Conservation (phyloP, 2,329 filamentous ascomycete genomes). For the Phaeosphaeria sp. region DNA sequence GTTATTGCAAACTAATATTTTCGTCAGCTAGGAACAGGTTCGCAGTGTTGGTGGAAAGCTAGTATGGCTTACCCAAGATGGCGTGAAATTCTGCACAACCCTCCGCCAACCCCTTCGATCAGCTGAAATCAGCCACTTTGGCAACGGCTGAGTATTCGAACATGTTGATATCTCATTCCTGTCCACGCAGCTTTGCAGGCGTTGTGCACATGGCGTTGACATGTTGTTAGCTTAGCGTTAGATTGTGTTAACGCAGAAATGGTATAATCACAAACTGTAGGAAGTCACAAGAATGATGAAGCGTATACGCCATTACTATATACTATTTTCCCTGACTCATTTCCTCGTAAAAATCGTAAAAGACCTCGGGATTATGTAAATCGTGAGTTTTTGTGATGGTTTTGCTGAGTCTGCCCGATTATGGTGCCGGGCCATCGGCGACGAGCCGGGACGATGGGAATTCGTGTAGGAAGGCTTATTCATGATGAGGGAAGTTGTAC, state of each 20-base stretch:
- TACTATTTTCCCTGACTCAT: background rate
- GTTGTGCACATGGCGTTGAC: background rate
- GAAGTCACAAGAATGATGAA: no score
- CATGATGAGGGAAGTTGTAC: background rate
- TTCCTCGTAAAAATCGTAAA: background rate
- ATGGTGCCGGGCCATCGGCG: conserved; percentile 5
- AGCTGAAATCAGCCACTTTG: conserved; percentile 33
- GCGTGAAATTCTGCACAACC: conserved; percentile 43
- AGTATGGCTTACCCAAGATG: conserved; percentile 35
- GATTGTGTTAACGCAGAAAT: background rate
- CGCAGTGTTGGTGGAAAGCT: background rate
- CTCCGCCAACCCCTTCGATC: conserved; percentile 37
- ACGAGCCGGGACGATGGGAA: conserved; percentile 1
- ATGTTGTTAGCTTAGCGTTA: background rate
- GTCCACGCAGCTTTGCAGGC: background rate
- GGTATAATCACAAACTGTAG: background rate
- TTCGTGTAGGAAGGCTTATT: background rate
- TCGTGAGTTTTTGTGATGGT: background rate
- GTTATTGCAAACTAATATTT: conserved; percentile 25
- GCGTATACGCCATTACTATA: background rate
- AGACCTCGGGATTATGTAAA: background rate
- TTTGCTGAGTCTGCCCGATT: conserved; percentile 1
- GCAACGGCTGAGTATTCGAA: conserved; percentile 12
- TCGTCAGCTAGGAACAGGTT: background rate
- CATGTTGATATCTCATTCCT: background rate